Base-by-base conservation (phyloP, 768 basidiomycete species). In the Leccinum subgranulosum region DNA sequence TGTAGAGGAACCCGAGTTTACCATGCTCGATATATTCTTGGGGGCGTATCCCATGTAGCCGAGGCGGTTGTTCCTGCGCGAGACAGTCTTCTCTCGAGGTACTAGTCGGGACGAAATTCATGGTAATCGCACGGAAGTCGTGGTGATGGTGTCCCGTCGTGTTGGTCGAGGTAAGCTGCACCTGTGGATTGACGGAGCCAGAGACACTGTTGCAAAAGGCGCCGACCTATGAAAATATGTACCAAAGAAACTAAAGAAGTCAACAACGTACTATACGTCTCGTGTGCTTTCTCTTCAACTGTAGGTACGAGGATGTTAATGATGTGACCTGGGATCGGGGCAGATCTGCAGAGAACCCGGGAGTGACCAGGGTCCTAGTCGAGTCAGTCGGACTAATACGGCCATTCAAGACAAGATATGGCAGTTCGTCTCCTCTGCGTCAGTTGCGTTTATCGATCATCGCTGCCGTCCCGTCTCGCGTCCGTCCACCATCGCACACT, bases 41-140 rank as follows among this genome's bases (percentile, higher is more conserved):
- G 87, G 84, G 0, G 90, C 90, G 67, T 83, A 88, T 0, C 94
- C 96, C 52, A 95, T 68, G 69, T 95, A 98, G 0, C 97, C 97
- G 39, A 86, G 82, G 41, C 96, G 89, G 63, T 85, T 84, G 54
- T 84, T 87, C 79, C 88, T 97, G 7, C 96, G 88, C 88, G 98
- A 88, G 68, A 82, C 73, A 3, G 91, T 90, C 96, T 98, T 57
- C 77, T 80, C 43, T 45, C 11, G 21, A 45, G 21, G 11, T 21
- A n/a, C 36, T 17, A 17, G 11, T 3, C 10, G 0, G 43, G 21
- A 23, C 43, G 43, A 45, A 3, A 23, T 12, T 75, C 98, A 59
- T 86, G 33, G 87, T 89, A 69, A 79, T 86, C 0, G 86, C 87
- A 15, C 96, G 89, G 84, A 99, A 99, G 70, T 99, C 96, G 70